Base-by-base conservation (phyloP, 108 stramenopile genomes). In the Halocafeteria seosinensis region DNA sequence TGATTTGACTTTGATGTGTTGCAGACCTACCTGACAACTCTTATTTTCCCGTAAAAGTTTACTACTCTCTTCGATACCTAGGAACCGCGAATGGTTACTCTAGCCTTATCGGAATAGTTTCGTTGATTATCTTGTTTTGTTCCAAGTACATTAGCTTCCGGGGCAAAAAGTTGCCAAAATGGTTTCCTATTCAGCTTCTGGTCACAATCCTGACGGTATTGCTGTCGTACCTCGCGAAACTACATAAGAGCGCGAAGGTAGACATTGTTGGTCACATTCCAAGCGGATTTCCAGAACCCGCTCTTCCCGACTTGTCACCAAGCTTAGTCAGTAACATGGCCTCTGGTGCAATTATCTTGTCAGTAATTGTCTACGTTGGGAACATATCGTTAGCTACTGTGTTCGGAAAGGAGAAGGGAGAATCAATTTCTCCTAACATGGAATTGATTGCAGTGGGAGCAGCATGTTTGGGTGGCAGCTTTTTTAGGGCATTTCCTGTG, bases 371-470 rank as follows among this genome's bases (percentile, higher is more conserved):
- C 3, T 88, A 83, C 70, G 80, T 88, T 74, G 80, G 84, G 62
- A 76, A 75, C n/a, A 80, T 88, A 72, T 82, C 85, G 38, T 83
- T 90, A 68, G 84, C 81, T 37, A 85, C 86, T 59, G 37, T 47
- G 1, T 64, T 75, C 64, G 71, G 67, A 0, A 62, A 64, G 38
- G 73, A 80, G 62, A 82, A 84, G 76, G 74, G 71, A 38, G 86
- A 88, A 64, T 80, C 84, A 65, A 55, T 90, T 24, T 72, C 78
- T 63, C 67, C 81, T 2, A 81, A 73, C 28, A 51, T 73, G 55
- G 89, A 90, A 79, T 68, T 90, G 34, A 62, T 84, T 31, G 86
- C 81, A 28, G 61, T 85, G 13, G 84, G 86, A 3, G 65, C 83
- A 64, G 79, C 83, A 11, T 88, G 85, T 70, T 34, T 86, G 32